These are phyloP conservation scores for Echium plantagineum DNA, from an alignment of 257 asterid species.

Conservation along the genomic window DNA sequence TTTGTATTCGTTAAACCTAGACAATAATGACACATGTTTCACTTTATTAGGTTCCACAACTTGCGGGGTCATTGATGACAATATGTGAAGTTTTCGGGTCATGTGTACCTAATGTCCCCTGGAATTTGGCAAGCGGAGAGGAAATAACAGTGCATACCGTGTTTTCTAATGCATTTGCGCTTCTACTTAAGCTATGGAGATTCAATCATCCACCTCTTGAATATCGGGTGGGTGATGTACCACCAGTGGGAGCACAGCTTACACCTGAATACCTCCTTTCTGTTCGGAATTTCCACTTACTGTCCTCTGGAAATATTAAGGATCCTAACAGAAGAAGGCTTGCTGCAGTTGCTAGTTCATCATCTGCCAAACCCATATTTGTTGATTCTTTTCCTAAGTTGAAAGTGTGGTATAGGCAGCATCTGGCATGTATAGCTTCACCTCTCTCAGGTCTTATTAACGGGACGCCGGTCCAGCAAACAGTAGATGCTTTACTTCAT, in stretches of 20 bases:
- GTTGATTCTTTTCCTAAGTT: constrained; percentile 93
- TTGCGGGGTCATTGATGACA: constrained; percentile 83
- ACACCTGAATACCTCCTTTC: constrained; percentile 84
- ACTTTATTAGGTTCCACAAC: constrained; percentile 78
- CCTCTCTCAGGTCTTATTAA: constrained; percentile 80
- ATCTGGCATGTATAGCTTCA: constrained; percentile 84
- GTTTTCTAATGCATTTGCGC: constrained; percentile 92
- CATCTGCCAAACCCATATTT: constrained; percentile 64
- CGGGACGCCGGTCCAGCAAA: constrained; percentile 71
- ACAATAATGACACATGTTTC: neutral
- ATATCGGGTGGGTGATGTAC: constrained; percentile 87
- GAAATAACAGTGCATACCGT: constrained; percentile 75
- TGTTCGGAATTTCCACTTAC: constrained; percentile 69
- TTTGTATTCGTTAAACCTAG: too few relatives aligned
- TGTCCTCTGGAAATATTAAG: constrained; percentile 44
- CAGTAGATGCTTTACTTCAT: constrained; percentile 61
- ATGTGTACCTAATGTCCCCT: constrained; percentile 57
- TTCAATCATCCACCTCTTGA: constrained; percentile 91
- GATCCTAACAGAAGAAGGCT: constrained; percentile 77
- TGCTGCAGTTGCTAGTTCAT: constrained; percentile 56
- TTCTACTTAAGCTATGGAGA: constrained; percentile 86
- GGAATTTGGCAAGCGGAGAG: constrained; percentile 67
- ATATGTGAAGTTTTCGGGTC: constrained; percentile 92
- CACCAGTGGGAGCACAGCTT: constrained; percentile 88
- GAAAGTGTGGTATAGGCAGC: constrained; percentile 95